Evolutionary conservation across 306 rosid genomes (phyloP).

Genomic region (Glycine soja): DNA sequence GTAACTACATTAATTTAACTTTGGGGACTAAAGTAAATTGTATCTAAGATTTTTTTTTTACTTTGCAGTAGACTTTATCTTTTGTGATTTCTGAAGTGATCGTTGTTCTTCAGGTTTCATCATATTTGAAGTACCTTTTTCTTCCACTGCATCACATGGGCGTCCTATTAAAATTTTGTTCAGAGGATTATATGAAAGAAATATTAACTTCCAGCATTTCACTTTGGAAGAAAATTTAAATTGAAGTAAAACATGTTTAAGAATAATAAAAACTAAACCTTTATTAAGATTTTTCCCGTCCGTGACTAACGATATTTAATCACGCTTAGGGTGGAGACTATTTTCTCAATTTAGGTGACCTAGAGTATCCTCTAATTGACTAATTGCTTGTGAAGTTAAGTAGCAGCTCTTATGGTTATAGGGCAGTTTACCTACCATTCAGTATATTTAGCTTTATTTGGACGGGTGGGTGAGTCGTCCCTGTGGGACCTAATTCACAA

Average conservation of each 20-base stretch:
- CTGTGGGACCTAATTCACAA: neutral
- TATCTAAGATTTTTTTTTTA: constrained; percentile 40
- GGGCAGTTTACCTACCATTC: neutral
- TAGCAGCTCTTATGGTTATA: neutral
- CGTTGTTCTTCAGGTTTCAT: neutral
- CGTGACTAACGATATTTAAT: neutral
- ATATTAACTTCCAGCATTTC: neutral
- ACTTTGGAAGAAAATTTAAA: neutral
- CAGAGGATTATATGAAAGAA: neutral
- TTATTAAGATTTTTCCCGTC: neutral
- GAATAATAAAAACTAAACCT: neutral
- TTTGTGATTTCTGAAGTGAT: neutral
- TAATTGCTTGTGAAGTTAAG: neutral
- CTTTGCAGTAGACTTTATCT: neutral
- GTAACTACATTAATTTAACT: constrained; percentile 39
- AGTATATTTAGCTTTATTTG: neutral
- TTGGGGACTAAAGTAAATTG: constrained; percentile 18
- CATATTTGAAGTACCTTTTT: constrained; percentile 7
- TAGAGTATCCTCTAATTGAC: neutral
- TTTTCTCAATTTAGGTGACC: neutral
- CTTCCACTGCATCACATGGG: neutral
- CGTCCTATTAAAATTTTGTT: neutral
- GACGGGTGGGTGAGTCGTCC: neutral
- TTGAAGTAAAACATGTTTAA: neutral
- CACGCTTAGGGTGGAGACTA: neutral